Evolutionary conservation across 2,329 filamentous ascomycete species (phyloP), one percentile per base, ranked within the genome.

Genomic region (Beauveria caledonica): DNA sequence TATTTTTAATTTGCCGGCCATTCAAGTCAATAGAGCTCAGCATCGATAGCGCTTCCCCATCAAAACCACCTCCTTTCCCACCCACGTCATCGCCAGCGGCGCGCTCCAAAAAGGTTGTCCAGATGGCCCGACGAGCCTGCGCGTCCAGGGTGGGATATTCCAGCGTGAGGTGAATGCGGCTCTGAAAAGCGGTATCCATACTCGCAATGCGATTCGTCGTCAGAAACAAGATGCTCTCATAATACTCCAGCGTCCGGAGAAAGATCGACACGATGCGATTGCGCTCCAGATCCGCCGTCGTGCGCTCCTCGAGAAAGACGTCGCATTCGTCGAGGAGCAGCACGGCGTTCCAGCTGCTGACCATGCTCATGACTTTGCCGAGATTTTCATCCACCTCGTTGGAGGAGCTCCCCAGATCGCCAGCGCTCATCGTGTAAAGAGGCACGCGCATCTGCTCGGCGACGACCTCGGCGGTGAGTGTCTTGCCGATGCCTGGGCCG

Each of bases 151-250:
- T 85, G 36, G 89, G 88, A 72, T 96, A 96, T 29, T 88, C 81
- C 9, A 96, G 77, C 0, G 90, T 89, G 66, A 96, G 86, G 71
- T 96, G 90, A 63, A 95, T 95, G 21, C 92, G 84, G 9, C 86
- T 90, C 69, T 94, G 89, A 78, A 96, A 96, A 0, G 92, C 92
- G 62, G 94, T 89, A 66, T 96, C 92, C 68, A 96, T 95, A 0
- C 89, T 92, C 76, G 88, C 83, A 1, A 95, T 89, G 1, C 91
- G 85, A 70, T 96, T 96, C 2, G 92, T 96, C 0, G 92, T 96
- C 21, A 96, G 74, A 76, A 96, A 95, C 4, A 96, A 72, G 57
- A 96, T 95, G 3, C 92, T 91, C 68, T 94, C 89, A 75, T 94
- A 96, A 72, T 96, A 96, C 72, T 97, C 92, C 0, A 96, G 79